Base-by-base conservation (phyloP, 1,139 yeast genomes). In the Pichia sp. region DNA sequence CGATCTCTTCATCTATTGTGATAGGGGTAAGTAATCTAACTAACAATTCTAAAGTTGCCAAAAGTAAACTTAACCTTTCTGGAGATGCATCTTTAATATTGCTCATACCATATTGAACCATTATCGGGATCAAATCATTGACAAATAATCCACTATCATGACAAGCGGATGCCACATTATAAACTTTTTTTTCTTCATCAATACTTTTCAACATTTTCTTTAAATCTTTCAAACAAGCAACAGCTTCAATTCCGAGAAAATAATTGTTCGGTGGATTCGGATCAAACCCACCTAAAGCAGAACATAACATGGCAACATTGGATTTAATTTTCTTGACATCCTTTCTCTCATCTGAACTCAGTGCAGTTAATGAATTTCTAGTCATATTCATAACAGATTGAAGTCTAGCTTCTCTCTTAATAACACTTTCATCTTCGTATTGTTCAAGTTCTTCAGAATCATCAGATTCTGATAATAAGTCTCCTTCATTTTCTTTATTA, bases 1-100 rank as follows among this genome's bases (percentile, higher is more conserved):
- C 72, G 35, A 75, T 76, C 28, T 83, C 67, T 35, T 80, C 81
- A 34, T 80, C 80, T 25, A 64, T 47, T 37, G 52, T 49, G 6
- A 86, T 66, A 0, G 97, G 97, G 89, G 96, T 86, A 0, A 97
- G 86, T 60, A 94, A 71, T 4, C 87, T 79, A 1, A 88, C 96
- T 51, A 92, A 67, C 10, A 94, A 67, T 64, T 92, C 97, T 50
- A 92, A 69, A 55, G 86, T 76, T 7, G 86, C 77, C 40, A 86
- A 65, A 51, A 89, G 83, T 42, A 87, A 74, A 9, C 43, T 40
- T 10, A 42, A 7, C 3, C 34, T 40, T n/a, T 49, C 43, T 2
- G 51, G 37, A 8, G 43, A 38, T 3, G 37, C 37, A 56, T 82
- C 78, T 49, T 81, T 86, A 31, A 45, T 31, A 61, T 75, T 74